Base-by-base conservation (phyloP, 768 basidiomycete genomes). In the Boletellus ananas region DNA sequence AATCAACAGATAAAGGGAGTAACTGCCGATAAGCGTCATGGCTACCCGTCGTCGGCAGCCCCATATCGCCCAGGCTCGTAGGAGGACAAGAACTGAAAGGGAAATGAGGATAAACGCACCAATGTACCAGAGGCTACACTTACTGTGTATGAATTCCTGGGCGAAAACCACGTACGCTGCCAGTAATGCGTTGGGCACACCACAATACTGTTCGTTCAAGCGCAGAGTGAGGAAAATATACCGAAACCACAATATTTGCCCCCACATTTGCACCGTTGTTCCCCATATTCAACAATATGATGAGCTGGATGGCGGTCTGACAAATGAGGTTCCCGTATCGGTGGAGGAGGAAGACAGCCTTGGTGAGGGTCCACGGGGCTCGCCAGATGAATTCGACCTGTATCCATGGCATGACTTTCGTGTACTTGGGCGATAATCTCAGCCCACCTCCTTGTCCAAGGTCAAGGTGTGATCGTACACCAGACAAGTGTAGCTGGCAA, bases 11-110 rank as follows among this genome's bases (percentile, higher is more conserved):
- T 56, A 59, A 9, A 17, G 8, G 12, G 17, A 4, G 34, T 60
- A 60, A 14, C 45, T 33, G 21, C 17, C 39, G 8, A 60, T 21
- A 6, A 60, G 38, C 9, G 29, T 7, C 12, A 14, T n/a, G 17
- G 47, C 40, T n/a, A 43, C 23, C 29, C 20, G 7, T 34, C 31
- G 29, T 1, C 11, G 20, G 12, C 54, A 49, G 1, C 59, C 49
- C 59, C 59, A 60, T 31, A 60, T 56, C 17, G 59, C 52, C 51
- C 59, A 58, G 12, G 52, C 55, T 11, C 59, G 48, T 27, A 56
- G 10, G 35, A 60, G 51, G 14, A 58, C 57, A 16, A 60, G 49
- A 43, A 56, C 59, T 60, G 7, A 2, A 10, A 11, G 13, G 14
- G 4, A 0, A 13, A 35, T 18, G 23, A 29, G 34, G 3, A 18